Base-by-base conservation (phyloP, 805 yeast species). In the Saccharomycopsis sp. region DNA sequence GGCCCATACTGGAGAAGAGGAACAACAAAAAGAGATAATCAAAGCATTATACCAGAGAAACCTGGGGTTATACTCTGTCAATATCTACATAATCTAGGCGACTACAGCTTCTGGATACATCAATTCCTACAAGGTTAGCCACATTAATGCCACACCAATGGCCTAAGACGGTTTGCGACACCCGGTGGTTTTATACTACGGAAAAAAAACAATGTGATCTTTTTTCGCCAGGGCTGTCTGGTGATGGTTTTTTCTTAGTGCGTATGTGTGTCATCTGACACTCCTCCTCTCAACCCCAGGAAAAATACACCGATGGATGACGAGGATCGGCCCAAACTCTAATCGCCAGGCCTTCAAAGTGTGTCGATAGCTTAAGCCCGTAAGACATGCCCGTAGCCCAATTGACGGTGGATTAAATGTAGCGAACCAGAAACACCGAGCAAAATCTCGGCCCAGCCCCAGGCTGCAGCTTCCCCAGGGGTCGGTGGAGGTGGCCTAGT, bases 211-310 rank as follows among this genome's bases (percentile, higher is more conserved):
- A 29, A 29, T 29, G 38, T 29, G 38, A 29, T 29, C 38, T 44
- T 44, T 44, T 44, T 44, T 44, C 22, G 19, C 22, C 22, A 44
- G 22, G 22, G 49, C 22, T 44, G 49, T 44, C 49, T 44, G 49
- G 49, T 44, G 49, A 44, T 44, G 49, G 19, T 19, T 44, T 44
- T 44, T 44, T 44, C 22, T 44, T 44, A 44, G 22, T 12, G 22
- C 12, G 19, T 17, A 3, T 44, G 19, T 44, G 19, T 44, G 19
- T 44, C 49, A 17, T 44, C 49, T 44, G 49, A 44, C 49, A 44
- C 22, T 17, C 22, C 49, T 44, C 49, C 49, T 44, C 49, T 44
- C 49, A 44, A 44, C 49, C 49, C 49, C 49, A 44, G 49, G 22
- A 44, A 44, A 44, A 17, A 19, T 44, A 19, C 19, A 44, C 49